phyloP scores from a whole-genome alignment of 2,329 filamentous ascomycete genomes.

The Herpotrichia juniperi region DNA sequence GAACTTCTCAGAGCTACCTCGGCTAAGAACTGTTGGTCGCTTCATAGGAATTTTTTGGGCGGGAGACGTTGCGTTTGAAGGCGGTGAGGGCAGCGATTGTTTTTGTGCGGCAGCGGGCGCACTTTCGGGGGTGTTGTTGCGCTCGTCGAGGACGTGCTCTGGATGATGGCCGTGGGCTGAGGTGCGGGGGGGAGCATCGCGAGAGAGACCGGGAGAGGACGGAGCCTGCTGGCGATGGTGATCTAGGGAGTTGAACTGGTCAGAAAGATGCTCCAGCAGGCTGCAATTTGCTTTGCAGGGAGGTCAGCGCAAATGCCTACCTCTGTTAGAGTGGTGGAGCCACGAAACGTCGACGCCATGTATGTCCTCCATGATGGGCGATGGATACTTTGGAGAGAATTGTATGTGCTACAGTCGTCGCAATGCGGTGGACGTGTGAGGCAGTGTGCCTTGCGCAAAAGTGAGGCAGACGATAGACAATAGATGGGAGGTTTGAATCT shows the following conservation, averaged over 20 bases:
- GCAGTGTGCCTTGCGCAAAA: conserved; percentile 33
- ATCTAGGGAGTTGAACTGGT: neutral
- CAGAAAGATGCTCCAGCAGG: conserved; percentile 1
- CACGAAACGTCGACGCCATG: conserved; percentile 88
- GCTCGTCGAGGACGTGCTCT: conserved; percentile 22
- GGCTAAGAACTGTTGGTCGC: conserved; percentile 51
- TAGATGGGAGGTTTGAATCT: conserved; percentile 15
- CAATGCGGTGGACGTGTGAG: too few relatives aligned
- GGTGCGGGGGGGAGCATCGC: conserved; percentile 42
- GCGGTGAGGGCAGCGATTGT: conserved; percentile 25
- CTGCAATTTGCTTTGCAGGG: conserved; percentile 28
- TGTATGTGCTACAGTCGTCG: conserved; percentile 25
- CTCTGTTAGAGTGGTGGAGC: conserved; percentile 86
- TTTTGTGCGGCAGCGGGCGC: conserved; percentile 34
- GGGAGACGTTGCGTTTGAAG: conserved; percentile 22
- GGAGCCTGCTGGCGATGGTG: conserved; percentile 45
- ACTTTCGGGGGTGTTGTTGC: conserved; percentile 18
- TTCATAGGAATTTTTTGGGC: conserved; percentile 37
- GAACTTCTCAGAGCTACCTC: conserved; percentile 47
- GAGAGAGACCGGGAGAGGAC: conserved; percentile 40
- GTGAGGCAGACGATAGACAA: conserved; percentile 8
- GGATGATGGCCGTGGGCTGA: conserved; percentile 38
- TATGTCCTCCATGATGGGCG: conserved; percentile 72
- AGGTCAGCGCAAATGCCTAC: conserved; percentile 56
- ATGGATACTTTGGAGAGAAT: conserved; percentile 16